phyloP scores from a whole-genome alignment of 208 protist genomes.

The Paratrypanosoma confusum region DNA sequence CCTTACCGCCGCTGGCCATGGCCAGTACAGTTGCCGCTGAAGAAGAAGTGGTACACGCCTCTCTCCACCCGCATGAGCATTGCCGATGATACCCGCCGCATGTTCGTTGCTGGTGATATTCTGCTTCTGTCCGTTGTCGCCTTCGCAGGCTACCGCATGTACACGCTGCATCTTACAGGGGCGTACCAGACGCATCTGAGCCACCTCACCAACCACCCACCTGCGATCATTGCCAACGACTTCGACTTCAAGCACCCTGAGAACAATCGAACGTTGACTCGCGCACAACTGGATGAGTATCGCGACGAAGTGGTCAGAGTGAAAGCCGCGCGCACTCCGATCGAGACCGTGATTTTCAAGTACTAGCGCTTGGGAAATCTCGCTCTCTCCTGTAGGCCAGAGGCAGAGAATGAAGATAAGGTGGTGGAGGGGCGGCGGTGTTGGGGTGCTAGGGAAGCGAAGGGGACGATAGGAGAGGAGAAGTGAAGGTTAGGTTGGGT shows the following conservation, averaged over 20 bases:
- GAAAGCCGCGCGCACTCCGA: constrained; percentile 24
- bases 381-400: too few relatives aligned
- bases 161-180: constrained; percentile 39
- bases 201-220: constrained; percentile 52
- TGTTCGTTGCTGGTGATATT: constrained; percentile 65
- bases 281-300: constrained; percentile 57
- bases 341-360: constrained; percentile 77
- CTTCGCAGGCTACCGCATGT: constrained; percentile 61
- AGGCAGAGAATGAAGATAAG: too few relatives aligned
- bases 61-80: constrained; percentile 61
- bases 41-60: constrained; percentile 54
- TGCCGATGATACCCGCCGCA: constrained; percentile 59
- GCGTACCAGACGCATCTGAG: constrained; percentile 70
- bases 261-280: constrained; percentile 55
- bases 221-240: constrained; percentile 80
- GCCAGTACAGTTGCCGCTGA: constrained; percentile 70
- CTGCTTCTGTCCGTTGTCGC: constrained; percentile 42
- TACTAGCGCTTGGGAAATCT: too few relatives aligned
- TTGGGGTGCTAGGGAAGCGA: too few relatives aligned
- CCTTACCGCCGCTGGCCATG: constrained; percentile 81
- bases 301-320: constrained; percentile 49
- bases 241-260: constrained; percentile 63
- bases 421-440: too few relatives aligned
- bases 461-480: too few relatives aligned
- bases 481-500: too few relatives aligned